phyloP scores from a whole-genome alignment of 495 filamentous ascomycete genomes.

The Tetracladium marchalianum region DNA sequence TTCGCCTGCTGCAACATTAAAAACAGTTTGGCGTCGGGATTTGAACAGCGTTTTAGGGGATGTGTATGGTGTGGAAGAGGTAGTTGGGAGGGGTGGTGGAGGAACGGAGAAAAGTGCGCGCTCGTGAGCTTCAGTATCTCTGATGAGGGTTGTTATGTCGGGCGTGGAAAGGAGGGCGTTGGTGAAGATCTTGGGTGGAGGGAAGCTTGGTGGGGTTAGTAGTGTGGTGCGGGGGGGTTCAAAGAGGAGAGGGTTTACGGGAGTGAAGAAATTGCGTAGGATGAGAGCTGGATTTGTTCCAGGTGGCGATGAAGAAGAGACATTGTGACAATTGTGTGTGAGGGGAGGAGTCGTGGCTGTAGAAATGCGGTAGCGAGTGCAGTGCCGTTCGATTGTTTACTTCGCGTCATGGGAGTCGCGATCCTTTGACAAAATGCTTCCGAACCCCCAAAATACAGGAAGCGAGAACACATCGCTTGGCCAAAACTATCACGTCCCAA shows the following conservation, averaged over 20 bases:
- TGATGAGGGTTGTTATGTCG: constrained; percentile 89
- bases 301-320: constrained; percentile 73
- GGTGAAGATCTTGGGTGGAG: constrained; percentile 87
- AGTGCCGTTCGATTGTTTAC: constrained; percentile 6
- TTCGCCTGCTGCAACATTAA: constrained; percentile 44
- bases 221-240: constrained; percentile 23
- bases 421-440: neutral
- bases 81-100: constrained; percentile 42
- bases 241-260: constrained; percentile 45
- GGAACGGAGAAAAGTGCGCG: constrained; percentile 90
- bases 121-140: constrained; percentile 92
- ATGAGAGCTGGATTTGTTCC: constrained; percentile 81
- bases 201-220: constrained; percentile 51
- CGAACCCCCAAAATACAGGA: too few species aligned
- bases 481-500: too few species aligned
- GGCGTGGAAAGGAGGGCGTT: constrained; percentile 79
- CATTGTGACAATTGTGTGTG: constrained; percentile 37
- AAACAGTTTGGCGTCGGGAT: constrained; percentile 40
- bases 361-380: neutral
- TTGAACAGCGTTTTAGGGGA: constrained; percentile 23
- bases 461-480: too few species aligned
- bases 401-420: neutral
- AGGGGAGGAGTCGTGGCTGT: neutral
- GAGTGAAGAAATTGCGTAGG: constrained; percentile 72
- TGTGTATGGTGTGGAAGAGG: constrained; percentile 21